Conservation (phyloP, 306 rosid genomes). For the Cicer pinnatifidum region DNA sequence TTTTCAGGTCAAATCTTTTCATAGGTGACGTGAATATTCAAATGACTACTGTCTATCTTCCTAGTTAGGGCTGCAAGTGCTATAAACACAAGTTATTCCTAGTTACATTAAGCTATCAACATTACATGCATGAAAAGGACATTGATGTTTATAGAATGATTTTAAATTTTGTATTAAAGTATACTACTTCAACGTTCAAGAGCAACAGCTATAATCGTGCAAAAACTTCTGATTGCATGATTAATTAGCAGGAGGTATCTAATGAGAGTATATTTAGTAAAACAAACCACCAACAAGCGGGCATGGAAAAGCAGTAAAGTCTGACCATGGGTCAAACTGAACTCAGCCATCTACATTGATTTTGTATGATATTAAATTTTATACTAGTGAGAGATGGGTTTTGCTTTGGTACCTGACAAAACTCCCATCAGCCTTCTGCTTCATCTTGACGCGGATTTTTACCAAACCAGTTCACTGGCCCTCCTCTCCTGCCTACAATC, state of each 20-base stretch:
- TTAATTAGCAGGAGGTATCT: conserved; percentile 1
- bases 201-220: conserved; percentile 18
- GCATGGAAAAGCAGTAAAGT: background rate
- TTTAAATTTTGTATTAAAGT: background rate
- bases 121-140: background rate
- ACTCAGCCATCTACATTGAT: conserved; percentile 5
- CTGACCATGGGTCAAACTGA: conserved; percentile 14
- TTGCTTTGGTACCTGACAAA: conserved; percentile 19
- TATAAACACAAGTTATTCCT: conserved; percentile 31
- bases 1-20: background rate
- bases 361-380: conserved; percentile 7
- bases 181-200: conserved; percentile 1
- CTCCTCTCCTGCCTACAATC: conserved; percentile 21
- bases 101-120: background rate
- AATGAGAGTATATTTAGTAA: background rate
- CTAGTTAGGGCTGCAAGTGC: background rate
- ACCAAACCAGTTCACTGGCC: background rate
- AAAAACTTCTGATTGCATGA: conserved; percentile 5
- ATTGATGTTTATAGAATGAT: background rate
- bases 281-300: background rate
- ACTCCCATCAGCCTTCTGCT: conserved; percentile 2
- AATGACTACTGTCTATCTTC: background rate
- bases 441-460: conserved; percentile 1
- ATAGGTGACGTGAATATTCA: conserved; percentile 25
- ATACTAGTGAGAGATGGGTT: conserved; percentile 17